Conservation (phyloP, 805 yeast genomes). For the Starmerella bombi region DNA sequence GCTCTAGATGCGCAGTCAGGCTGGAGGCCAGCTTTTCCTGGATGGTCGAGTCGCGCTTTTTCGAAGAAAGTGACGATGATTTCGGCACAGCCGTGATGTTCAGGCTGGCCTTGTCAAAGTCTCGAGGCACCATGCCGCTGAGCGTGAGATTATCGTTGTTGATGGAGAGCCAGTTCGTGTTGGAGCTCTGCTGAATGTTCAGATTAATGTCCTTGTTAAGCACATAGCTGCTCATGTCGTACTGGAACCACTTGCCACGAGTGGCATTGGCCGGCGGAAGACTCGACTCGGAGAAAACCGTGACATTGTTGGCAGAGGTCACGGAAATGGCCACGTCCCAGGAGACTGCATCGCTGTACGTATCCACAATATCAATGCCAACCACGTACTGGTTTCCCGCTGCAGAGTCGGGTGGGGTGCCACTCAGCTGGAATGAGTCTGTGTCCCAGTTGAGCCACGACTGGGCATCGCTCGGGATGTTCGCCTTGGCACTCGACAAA, state of each 20-base stretch:
- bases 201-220: slow-evolving; percentile 30
- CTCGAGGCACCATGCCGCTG: slow-evolving; percentile 46
- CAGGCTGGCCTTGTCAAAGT: slow-evolving; percentile 31
- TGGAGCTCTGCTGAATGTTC: slow-evolving; percentile 31
- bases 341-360: slow-evolving; percentile 26
- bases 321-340: slow-evolving; percentile 22
- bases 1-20: slow-evolving; percentile 15
- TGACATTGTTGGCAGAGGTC: slow-evolving; percentile 15
- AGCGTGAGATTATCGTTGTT: slow-evolving; percentile 51
- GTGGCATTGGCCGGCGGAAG: slow-evolving; percentile 53
- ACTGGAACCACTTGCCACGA: slow-evolving; percentile 41
- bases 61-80: slow-evolving; percentile 19
- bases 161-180: slow-evolving; percentile 50
- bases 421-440: slow-evolving; percentile 52
- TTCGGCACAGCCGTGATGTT: slow-evolving; percentile 35
- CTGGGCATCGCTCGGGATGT: slow-evolving; percentile 39
- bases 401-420: slow-evolving; percentile 46
- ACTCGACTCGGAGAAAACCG: slow-evolving; percentile 38
- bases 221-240: slow-evolving; percentile 45
- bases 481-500: slow-evolving; percentile 40
- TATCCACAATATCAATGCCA: slow-evolving; percentile 33
- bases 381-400: slow-evolving; percentile 25
- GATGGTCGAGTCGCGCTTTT: slow-evolving; percentile 24
- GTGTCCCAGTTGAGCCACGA: slow-evolving; percentile 56
- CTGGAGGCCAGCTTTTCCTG: slow-evolving; percentile 7